Conservation (phyloP, 768 basidiomycete species). For the Podaxis pistillaris region DNA sequence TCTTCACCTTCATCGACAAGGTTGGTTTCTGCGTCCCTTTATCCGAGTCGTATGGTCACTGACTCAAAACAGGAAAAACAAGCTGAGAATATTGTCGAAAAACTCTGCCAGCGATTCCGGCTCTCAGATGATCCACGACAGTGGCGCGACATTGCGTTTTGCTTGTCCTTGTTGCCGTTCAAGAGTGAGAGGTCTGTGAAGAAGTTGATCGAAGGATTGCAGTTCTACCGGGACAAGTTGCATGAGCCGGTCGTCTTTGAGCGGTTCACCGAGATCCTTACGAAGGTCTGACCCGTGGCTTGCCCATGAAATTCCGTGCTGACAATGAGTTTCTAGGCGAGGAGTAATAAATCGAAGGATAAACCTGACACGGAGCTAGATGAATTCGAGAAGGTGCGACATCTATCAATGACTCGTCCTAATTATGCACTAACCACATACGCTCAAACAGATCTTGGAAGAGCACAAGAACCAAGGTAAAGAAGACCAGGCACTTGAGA, state of each 20-base stretch:
- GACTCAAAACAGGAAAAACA: conserved; percentile 77
- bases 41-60: neutral
- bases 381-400: conserved; percentile 83
- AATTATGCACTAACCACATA: conserved; percentile 2
- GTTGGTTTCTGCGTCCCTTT: conserved; percentile 35
- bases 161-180: conserved; percentile 91
- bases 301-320: neutral
- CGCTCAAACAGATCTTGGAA: conserved; percentile 65
- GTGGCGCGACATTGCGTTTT: conserved; percentile 97
- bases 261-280: conserved; percentile 87
- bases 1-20: conserved; percentile 97
- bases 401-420: neutral
- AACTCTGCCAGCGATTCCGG: conserved; percentile 94
- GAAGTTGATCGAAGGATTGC: conserved; percentile 91
- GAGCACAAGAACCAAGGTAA: conserved; percentile 82
- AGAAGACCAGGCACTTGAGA: conserved; percentile 90
- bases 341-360: conserved; percentile 87
- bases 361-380: conserved; percentile 93
- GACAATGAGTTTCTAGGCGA: conserved; percentile 49
- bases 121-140: conserved; percentile 86
- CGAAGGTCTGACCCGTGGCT: conserved; percentile 54
- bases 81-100: conserved; percentile 96
- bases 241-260: conserved; percentile 82
- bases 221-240: conserved; percentile 94
- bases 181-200: conserved; percentile 96